phyloP scores from a whole-genome alignment of 768 basidiomycete species.

The Candolleomyces eurysporus region DNA sequence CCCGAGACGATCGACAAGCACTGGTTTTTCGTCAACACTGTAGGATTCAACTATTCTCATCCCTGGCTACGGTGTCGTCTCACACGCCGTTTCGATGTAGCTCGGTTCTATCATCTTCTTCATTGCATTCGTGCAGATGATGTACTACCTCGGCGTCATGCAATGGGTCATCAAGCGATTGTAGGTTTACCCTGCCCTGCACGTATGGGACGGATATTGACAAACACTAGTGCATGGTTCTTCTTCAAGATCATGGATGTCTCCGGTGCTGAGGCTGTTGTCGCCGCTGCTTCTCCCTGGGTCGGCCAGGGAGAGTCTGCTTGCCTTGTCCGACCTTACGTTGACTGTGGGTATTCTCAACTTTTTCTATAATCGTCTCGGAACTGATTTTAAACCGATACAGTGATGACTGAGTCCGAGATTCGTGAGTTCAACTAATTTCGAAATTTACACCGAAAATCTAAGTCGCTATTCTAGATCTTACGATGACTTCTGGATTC shows the following conservation, averaged over 20 bases:
- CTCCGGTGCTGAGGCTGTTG: constrained; percentile 93
- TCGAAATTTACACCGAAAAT: background rate
- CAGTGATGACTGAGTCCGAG: constrained; percentile 80
- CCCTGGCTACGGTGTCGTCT: constrained; percentile 1
- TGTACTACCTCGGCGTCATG: constrained; percentile 90
- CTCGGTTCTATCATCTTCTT: constrained; percentile 88
- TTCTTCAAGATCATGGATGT: constrained; percentile 91
- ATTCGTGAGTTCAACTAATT: constrained; percentile 43
- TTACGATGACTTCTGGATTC: constrained; percentile 91
- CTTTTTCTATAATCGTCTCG: background rate
- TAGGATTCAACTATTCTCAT: constrained; percentile 26
- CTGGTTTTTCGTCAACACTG: constrained; percentile 86
- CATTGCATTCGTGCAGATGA: constrained; percentile 88
- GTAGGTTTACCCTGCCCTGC: constrained; percentile 36
- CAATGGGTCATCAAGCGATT: constrained; percentile 90
- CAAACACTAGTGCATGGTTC: constrained; percentile 69
- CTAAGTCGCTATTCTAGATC: constrained; percentile 32
- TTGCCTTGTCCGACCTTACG: constrained; percentile 80
- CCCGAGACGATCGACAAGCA: constrained; percentile 58
- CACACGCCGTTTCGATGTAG: constrained; percentile 28
- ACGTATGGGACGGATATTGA: constrained; percentile 1
- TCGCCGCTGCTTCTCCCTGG: constrained; percentile 92
- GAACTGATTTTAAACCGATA: background rate
- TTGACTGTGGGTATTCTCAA: constrained; percentile 46
- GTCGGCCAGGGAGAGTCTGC: constrained; percentile 88